Evolutionary conservation across 2,329 filamentous ascomycete genomes (phyloP).

Genomic region (Trichophyton rubrum): DNA sequence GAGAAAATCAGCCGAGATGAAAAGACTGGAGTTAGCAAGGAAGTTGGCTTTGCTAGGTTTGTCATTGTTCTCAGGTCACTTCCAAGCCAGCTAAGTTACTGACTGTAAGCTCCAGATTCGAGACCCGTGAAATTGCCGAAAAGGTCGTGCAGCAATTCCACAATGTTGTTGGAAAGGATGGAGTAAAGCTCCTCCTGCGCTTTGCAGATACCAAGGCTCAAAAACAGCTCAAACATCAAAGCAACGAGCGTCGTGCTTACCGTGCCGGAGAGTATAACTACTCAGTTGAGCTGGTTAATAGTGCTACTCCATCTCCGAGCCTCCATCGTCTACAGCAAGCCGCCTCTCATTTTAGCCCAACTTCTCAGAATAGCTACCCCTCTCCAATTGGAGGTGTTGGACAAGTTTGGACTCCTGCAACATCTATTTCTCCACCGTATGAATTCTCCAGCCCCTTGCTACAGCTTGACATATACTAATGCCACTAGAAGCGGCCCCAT

Average conservation of each 20-base stretch:
- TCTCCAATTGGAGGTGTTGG: constrained; percentile 30
- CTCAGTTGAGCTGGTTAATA: constrained; percentile 36
- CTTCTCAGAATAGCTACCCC: constrained; percentile 31
- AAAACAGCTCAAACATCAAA: constrained; percentile 92
- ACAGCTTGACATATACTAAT: constrained; percentile 18
- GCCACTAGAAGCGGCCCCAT: constrained; percentile 24
- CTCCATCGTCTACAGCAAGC: constrained; percentile 31
- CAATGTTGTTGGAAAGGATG: constrained; percentile 65
- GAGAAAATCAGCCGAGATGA: constrained; percentile 89
- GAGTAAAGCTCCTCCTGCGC: constrained; percentile 78
- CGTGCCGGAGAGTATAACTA: constrained; percentile 87
- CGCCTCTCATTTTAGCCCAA: constrained; percentile 30
- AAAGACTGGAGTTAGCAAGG: constrained; percentile 76
- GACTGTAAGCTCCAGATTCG: constrained; percentile 51
- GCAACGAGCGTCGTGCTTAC: constrained; percentile 87
- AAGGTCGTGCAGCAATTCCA: constrained; percentile 79
- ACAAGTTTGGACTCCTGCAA: constrained; percentile 36
- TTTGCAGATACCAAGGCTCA: constrained; percentile 95
- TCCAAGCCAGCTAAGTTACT: background rate
- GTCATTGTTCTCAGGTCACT: background rate
- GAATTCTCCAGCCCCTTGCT: constrained; percentile 14
- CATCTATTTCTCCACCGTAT: constrained; percentile 38
- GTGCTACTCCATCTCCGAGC: constrained; percentile 33
- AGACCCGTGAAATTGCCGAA: constrained; percentile 77
- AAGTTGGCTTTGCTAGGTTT: constrained; percentile 93